These are phyloP conservation scores for Coemansia aciculifera DNA, from an alignment of 192 early-diverging fungal genomes.

Conservation along the genomic window DNA sequence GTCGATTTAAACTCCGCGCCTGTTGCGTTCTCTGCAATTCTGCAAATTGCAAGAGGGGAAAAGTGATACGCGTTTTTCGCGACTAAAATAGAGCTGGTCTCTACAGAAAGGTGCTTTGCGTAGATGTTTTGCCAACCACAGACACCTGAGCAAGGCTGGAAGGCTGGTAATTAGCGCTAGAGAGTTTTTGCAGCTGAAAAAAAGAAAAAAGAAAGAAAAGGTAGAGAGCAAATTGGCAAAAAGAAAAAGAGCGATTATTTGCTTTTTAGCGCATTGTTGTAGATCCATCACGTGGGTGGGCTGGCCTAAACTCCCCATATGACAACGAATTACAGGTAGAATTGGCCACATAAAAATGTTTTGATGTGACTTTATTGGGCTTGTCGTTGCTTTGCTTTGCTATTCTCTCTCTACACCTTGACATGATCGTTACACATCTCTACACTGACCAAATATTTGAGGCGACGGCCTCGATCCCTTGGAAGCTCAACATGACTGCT, in stretches of 20 bases:
- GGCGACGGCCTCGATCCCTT: neutral
- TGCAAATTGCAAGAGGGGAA: neutral
- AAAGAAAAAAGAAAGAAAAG: neutral
- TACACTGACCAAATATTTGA: slow-evolving; percentile 34
- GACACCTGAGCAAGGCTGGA: neutral
- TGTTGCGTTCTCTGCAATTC: slow-evolving; percentile 5
- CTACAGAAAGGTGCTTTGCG: neutral
- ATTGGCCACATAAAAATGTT: neutral
- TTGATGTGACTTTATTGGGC: too few relatives aligned
- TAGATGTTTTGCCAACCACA: neutral
- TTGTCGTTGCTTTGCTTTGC: too few relatives aligned
- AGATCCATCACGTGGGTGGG: too few relatives aligned
- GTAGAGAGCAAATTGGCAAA: neutral
- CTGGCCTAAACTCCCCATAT: too few relatives aligned
- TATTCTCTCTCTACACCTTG: neutral
- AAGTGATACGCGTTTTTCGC: neutral
- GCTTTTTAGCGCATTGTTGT: too few relatives aligned
- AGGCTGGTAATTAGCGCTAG: neutral
- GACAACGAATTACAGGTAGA: too few relatives aligned
- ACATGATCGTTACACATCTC: slow-evolving; percentile 22
- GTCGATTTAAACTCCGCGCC: slow-evolving; percentile 22
- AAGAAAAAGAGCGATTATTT: neutral
- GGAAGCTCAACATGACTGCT: slow-evolving; percentile 43
- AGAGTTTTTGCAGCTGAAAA: too few relatives aligned
- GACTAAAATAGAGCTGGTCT: neutral